Evolutionary conservation across 1,284 basidiomycete species (phyloP).

Genomic region (Rhodotorula glutinis): DNA sequence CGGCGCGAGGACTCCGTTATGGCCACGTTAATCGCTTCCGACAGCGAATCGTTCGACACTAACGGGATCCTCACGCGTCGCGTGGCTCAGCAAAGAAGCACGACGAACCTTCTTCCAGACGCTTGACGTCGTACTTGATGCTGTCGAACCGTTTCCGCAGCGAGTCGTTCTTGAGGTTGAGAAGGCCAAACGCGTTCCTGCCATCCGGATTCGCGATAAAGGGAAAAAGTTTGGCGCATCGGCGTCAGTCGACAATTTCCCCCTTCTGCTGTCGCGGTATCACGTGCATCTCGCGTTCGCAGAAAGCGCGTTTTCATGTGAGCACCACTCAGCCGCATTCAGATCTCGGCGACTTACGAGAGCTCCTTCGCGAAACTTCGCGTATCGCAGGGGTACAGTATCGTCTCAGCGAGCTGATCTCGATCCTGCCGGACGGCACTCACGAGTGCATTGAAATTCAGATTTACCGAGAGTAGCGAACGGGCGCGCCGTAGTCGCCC

Average conservation of each 20-base stretch:
- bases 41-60: no score
- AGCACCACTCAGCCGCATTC: no score
- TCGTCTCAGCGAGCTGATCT: not conserved
- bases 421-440: not conserved
- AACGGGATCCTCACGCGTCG: no score
- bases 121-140: conserved; percentile 71
- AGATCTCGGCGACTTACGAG: conserved; percentile 54
- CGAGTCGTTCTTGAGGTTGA: conserved; percentile 83
- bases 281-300: no score
- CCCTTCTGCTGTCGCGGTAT: no score
- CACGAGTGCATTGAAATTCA: no score
- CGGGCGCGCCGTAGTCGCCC: conserved; percentile 73
- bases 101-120: conserved; percentile 74
- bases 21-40: no score
- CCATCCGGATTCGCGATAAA: not conserved
- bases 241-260: no score
- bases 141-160: conserved; percentile 68
- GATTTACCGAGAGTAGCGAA: conserved; percentile 47
- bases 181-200: conserved; percentile 64
- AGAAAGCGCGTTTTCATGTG: no score
- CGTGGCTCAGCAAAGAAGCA: not conserved
- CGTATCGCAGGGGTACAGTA: not conserved
- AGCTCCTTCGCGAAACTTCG: conserved; percentile 74
- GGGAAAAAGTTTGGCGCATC: no score
- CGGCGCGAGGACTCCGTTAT: no score